Conservation (phyloP, 176 grass and related monocot genomes). For the Panicum miliaceum region DNA sequence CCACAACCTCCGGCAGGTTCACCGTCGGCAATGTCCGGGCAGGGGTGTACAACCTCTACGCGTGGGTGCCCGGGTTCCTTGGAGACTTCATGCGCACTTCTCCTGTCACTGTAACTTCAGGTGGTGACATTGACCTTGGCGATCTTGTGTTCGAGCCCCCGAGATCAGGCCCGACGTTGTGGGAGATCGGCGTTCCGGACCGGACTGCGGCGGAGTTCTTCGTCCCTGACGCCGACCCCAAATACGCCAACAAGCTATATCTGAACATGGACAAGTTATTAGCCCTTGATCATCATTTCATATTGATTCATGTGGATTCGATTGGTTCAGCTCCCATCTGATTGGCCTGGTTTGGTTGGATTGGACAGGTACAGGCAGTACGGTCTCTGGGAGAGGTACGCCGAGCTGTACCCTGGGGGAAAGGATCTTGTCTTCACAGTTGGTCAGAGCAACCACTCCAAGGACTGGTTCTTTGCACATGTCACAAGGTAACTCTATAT, state of each 20-base stretch:
- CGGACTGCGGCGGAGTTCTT: constrained; percentile 75
- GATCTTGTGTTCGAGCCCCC: constrained; percentile 67
- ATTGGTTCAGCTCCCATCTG: no score
- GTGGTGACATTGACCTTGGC: constrained; percentile 31
- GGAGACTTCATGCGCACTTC: constrained; percentile 62
- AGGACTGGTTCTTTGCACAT: constrained; percentile 92
- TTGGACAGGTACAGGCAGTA: constrained; percentile 70
- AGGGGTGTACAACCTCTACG: constrained; percentile 73
- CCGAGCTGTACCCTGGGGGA: constrained; percentile 53
- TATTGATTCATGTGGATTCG: no score
- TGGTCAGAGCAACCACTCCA: constrained; percentile 58
- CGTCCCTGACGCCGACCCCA: constrained; percentile 55
- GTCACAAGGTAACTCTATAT: constrained; percentile 58
- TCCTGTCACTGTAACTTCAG: constrained; percentile 48
- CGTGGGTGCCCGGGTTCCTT: constrained; percentile 70
- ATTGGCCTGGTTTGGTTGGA: no score
- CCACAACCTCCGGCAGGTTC: constrained; percentile 36
- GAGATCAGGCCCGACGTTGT: constrained; percentile 66
- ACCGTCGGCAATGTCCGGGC: constrained; percentile 51
- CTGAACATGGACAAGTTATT: constrained; percentile 47
- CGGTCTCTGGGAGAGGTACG: constrained; percentile 84
- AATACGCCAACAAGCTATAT: constrained; percentile 57
- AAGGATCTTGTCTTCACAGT: constrained; percentile 63
- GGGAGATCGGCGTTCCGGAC: constrained; percentile 84
- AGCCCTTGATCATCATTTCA: not conserved